These are phyloP conservation scores for Chamaenerion angustifolium DNA, from an alignment of 345 rosid species.

Conservation along the genomic window DNA sequence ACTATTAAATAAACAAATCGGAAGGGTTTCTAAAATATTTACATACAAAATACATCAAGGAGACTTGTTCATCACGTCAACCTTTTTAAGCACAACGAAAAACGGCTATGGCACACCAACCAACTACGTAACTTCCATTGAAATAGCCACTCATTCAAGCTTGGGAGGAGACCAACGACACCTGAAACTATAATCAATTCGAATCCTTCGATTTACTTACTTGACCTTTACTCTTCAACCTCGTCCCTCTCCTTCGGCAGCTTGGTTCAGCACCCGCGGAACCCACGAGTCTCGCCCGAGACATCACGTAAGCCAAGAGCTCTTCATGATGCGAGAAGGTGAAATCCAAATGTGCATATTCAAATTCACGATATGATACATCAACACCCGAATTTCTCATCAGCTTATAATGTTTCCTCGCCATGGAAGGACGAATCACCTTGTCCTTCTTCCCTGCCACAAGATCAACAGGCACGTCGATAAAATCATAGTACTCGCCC, in stretches of 20 bases:
- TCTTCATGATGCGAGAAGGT: constrained; percentile 86
- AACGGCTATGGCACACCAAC: no score
- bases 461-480: constrained; percentile 70
- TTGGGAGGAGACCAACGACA: no score
- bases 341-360: constrained; percentile 92
- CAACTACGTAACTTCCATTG: no score
- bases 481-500: constrained; percentile 53
- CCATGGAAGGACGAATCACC: constrained; percentile 74
- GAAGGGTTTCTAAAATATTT: no score
- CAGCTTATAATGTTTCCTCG: constrained; percentile 55
- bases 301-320: constrained; percentile 67
- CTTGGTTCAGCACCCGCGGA: constrained; percentile 17
- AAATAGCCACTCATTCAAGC: no score
- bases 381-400: constrained; percentile 66
- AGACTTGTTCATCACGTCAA: no score
- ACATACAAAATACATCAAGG: no score
- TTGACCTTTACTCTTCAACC: constrained; percentile 24
- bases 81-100: no score
- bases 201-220: no score
- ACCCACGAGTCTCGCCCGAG: constrained; percentile 53
- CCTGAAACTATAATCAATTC: no score
- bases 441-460: constrained; percentile 80
- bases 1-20: no score
- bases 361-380: constrained; percentile 55
- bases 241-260: constrained; percentile 22